Evolutionary conservation across 495 filamentous ascomycete genomes (phyloP), one percentile per base, ranked within the genome.

Genomic region (Xylaria longipes): DNA sequence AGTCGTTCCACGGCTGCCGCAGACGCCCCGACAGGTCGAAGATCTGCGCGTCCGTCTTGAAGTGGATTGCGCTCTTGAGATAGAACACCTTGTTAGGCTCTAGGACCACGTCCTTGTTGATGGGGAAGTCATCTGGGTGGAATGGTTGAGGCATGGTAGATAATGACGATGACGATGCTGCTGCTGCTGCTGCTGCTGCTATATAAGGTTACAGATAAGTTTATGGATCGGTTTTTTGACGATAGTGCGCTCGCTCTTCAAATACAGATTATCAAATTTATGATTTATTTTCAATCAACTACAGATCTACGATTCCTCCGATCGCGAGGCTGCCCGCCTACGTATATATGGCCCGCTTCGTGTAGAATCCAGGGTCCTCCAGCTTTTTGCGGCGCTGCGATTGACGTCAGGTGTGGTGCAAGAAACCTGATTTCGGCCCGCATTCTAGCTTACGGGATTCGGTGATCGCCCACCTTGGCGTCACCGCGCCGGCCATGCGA

Each of bases 81-180:
- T 69, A 78, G 76, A 76, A 77, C 33, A 48, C 52, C 5, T 33
- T 45, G 0, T 71, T 76, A 3, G 76, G 76, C 29, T 70, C 57
- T 5, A 78, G 71, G 63, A 65, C 64, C 17, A 72, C 72, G 69
- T 65, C 54, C 48, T 62, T 46, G 66, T 78, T 77, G 74, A 78
- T 43, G 66, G 76, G 76, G 74, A 78, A 78, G 75, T 78, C 76
- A n/a, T 78, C 74, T 11, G 76, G 76, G 70, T 72, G 69, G 71
- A 78, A 78, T 0, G 76, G 76, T 65, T 78, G 71, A 57, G 71
- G 69, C 76, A 78, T 78, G 65, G n/a, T 75, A 43, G 20, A 39
- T 39, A 17, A 33, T 15, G 31, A 39, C 2, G 46, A 4, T 56
- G 65, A 9, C 6, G 35, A 1, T 37, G 56, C 7, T 45, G 67